Base-by-base conservation (phyloP, 768 basidiomycete species). In the Tricholoma terreum region DNA sequence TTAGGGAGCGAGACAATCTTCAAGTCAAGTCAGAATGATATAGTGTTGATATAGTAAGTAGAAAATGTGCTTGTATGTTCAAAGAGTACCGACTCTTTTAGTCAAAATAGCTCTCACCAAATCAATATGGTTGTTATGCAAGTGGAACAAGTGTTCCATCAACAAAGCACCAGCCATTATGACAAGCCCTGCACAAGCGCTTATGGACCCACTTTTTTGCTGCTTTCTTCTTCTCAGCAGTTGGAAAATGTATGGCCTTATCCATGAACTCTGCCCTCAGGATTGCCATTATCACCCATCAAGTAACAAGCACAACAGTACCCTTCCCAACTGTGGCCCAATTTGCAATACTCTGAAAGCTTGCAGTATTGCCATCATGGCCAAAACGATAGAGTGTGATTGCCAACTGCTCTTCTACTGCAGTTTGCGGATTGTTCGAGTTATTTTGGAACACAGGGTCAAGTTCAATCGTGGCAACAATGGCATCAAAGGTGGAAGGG, bases 81-180 rank as follows among this genome's bases (percentile, higher is more conserved):
- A 72, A 21, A 6, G 66, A 70, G 42, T 73, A 70, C 24, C 69
- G 63, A 17, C 49, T 61, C 54, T 72, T 72, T 6, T 59, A 33
- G 53, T 70, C 66, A 63, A 61, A 73, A 38, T 61, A 73, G 14
- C 60, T 60, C 34, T 73, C 64, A 12, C 71, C 67, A 57, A 58
- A 66, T 35, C 50, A 65, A 5, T 33, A 48, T 27, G 69, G 70
- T 1, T 50, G 40, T 2, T 60, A 36, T 22, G 53, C 61, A 0
- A 68, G 56, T 3, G 61, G n/a, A n/a, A n/a, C n/a, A n/a, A n/a
- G n/a, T n/a, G n/a, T n/a, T n/a, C n/a, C n/a, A n/a, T n/a, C n/a
- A n/a, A n/a, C n/a, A n/a, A n/a, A n/a, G n/a, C n/a, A n/a, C n/a
- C n/a, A n/a, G n/a, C n/a, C n/a, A n/a, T 63, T 45, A 19, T 52